Conservation (phyloP, 2,329 filamentous ascomycete genomes). For the Periglandula ipomoeae region DNA sequence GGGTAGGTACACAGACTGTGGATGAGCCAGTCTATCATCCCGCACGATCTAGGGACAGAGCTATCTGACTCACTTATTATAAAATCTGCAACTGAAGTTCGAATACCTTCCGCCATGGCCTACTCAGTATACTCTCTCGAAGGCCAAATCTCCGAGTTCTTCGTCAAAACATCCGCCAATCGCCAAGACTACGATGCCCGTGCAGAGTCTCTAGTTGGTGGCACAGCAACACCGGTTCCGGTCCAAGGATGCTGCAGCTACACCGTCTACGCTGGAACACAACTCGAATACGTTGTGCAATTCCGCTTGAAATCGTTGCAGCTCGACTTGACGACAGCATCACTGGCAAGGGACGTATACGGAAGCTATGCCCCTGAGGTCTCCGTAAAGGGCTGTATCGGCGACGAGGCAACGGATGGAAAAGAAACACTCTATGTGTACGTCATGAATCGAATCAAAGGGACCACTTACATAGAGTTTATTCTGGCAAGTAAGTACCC, state of each 20-base stretch:
- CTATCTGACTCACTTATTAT: too few species aligned
- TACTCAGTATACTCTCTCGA: slow-evolving; percentile 3
- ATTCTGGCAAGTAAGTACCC: background rate
- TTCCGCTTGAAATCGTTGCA: slow-evolving; percentile 5
- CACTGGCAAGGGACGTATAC: background rate
- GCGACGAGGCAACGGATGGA: background rate
- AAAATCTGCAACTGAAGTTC: too few species aligned
- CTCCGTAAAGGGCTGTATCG: background rate
- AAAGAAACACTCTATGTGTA: background rate
- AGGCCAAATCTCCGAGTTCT: slow-evolving; percentile 3
- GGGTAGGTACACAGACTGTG: too few species aligned
- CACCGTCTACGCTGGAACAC: slow-evolving; percentile 4
- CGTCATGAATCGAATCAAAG: background rate
- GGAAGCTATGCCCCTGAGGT: slow-evolving; percentile 19
- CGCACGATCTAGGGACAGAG: too few species aligned
- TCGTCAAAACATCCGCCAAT: slow-evolving; percentile 1
- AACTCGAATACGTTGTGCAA: slow-evolving; percentile 7
- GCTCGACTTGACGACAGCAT: slow-evolving; percentile 1
- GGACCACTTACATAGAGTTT: background rate
- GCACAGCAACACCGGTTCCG: background rate
- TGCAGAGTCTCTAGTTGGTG: slow-evolving; percentile 3
- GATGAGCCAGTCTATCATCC: too few species aligned
- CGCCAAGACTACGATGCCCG: slow-evolving; percentile 3
- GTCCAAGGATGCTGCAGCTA: slow-evolving; percentile 6
- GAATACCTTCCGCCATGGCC: too few species aligned